These are phyloP conservation scores for Candida glucosophila DNA, from an alignment of 1,139 yeast genomes.

Conservation along the genomic window DNA sequence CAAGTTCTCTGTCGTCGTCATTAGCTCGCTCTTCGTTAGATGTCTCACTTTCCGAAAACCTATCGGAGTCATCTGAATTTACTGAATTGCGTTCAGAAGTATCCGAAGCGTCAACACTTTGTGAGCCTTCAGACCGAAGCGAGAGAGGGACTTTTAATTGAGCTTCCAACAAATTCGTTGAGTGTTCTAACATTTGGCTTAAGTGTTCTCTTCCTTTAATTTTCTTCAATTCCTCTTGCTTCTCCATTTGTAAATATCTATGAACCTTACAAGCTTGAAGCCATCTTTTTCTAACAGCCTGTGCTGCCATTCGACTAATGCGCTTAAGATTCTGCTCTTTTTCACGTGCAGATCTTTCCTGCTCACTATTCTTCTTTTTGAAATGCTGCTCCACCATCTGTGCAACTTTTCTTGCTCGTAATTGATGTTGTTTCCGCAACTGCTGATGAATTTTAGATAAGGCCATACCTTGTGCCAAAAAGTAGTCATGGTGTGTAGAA, in stretches of 20 bases:
- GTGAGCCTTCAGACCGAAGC: too few species aligned
- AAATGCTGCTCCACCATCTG: conserved; percentile 82
- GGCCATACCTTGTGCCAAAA: conserved; percentile 66
- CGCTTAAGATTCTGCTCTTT: conserved; percentile 58
- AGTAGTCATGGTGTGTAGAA: conserved; percentile 56
- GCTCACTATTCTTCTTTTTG: conserved; percentile 79
- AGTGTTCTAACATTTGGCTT: conserved; percentile 82
- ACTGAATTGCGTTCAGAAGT: too few species aligned
- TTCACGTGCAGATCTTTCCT: conserved; percentile 69
- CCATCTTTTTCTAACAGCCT: conserved; percentile 90
- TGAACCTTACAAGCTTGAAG: conserved; percentile 79
- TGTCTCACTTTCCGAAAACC: too few species aligned
- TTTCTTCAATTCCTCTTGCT: conserved; percentile 62
- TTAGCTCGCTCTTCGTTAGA: too few species aligned
- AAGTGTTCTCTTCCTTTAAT: conserved; percentile 81
- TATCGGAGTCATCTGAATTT: too few species aligned
- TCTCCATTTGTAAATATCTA: conserved; percentile 40
- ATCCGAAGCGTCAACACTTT: too few species aligned
- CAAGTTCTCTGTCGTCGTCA: conserved; percentile 49
- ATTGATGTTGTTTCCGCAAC: conserved; percentile 53
- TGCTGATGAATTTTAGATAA: conserved; percentile 69
- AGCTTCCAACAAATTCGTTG: conserved; percentile 83
- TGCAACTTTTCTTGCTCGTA: conserved; percentile 67
- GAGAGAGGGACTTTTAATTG: too few species aligned
- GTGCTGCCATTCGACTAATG: conserved; percentile 71